Conservation (phyloP, 305 asterid species). For the Fraxinus ornus region DNA sequence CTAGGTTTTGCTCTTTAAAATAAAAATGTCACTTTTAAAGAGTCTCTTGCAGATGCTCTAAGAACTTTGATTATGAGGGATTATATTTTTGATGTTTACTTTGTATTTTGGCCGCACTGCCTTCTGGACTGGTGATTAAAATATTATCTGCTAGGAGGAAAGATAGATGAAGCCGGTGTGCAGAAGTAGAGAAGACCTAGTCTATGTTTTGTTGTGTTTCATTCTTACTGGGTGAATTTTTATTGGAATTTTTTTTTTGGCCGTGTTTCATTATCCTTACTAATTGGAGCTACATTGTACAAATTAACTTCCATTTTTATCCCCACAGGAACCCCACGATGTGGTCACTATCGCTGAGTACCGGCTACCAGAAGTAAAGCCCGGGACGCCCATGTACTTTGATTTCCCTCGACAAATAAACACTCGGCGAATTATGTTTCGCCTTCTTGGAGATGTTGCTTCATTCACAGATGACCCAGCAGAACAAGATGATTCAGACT, state of each 20-base stretch:
- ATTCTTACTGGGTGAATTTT: background rate
- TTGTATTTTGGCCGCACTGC: background rate
- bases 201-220: conserved; percentile 9
- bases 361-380: conserved; percentile 84
- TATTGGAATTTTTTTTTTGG: background rate
- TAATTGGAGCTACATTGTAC: background rate
- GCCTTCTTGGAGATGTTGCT: conserved; percentile 81
- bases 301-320: conserved; percentile 11
- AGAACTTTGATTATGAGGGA: background rate
- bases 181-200: conserved; percentile 9
- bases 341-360: conserved; percentile 77
- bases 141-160: background rate
- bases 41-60: background rate
- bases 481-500: conserved; percentile 73
- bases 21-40: background rate
- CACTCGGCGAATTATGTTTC: conserved; percentile 66
- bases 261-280: background rate
- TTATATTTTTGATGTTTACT: background rate
- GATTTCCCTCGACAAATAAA: conserved; percentile 77
- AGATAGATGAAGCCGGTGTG: background rate
- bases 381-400: conserved; percentile 83
- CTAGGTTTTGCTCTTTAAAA: background rate
- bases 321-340: conserved; percentile 64
- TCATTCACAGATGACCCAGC: conserved; percentile 78
- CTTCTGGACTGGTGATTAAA: background rate